Percentiles rank a stretch among this genome's conserved stretches.
These are phyloP conservation scores for Carnegiea gigantea DNA, from an alignment of 179 eudicot genomes.

Conservation along the genomic window DNA sequence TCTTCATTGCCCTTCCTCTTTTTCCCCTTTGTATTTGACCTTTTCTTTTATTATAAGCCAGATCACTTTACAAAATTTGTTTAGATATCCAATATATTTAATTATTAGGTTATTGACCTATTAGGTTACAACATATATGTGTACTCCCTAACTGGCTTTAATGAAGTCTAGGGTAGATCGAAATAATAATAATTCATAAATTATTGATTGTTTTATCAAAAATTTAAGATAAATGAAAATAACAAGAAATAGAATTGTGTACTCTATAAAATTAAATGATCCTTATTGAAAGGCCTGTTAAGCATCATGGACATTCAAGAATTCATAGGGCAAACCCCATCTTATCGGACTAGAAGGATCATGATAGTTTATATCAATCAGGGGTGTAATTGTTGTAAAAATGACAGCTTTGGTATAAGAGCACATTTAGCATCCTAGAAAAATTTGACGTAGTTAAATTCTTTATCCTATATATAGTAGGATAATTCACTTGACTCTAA, in stretches of 20 bases:
- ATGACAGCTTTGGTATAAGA: background rate
- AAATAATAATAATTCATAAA: too few species aligned
- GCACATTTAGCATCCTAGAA: background rate
- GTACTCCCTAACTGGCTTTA: background rate
- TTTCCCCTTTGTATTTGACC: background rate
- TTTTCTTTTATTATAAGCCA: background rate
- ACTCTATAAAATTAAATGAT: too few species aligned
- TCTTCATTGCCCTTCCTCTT: background rate
- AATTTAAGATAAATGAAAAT: too few species aligned
- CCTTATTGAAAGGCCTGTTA: background rate
- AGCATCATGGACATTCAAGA: background rate
- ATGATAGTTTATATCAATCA: too few species aligned
- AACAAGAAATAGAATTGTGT: too few species aligned
- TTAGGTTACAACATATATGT: background rate
- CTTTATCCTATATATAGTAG: background rate
- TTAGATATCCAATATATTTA: background rate
- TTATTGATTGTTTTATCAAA: background rate
- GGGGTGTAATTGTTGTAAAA: background rate
- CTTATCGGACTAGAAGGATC: background rate
- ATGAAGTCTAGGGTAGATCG: background rate
- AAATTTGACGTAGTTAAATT: too few species aligned
- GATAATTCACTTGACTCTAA: too few species aligned
- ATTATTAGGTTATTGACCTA: too few species aligned
- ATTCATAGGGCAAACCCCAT: background rate
- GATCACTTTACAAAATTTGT: background rate